phyloP scores from a whole-genome alignment of 257 asterid species.

The Scutellaria galericulata region DNA sequence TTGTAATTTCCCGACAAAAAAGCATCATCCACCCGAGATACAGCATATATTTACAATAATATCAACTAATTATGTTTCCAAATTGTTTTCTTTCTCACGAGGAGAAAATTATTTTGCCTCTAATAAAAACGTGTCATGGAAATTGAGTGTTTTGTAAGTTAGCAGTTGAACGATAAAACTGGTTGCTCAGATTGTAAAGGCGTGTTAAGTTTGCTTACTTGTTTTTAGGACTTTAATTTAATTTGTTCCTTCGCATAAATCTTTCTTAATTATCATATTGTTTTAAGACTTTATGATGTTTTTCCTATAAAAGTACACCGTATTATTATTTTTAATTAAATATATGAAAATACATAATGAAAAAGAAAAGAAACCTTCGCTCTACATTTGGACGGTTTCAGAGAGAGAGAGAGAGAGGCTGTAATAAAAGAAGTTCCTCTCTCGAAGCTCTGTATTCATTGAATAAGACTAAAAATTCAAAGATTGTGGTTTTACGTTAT shows the following conservation, averaged over 20 bases:
- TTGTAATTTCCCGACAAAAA: conserved; percentile 28
- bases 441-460: conserved; percentile 15
- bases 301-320: too few relatives aligned
- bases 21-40: background rate
- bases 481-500: conserved; percentile 33
- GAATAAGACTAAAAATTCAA: conserved; percentile 8
- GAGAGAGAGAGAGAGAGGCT: background rate
- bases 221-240: background rate
- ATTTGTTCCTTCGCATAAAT: too few relatives aligned
- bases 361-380: background rate
- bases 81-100: background rate
- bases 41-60: background rate
- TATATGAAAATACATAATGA: background rate
- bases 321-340: background rate
- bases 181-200: background rate
- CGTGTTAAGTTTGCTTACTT: conserved; percentile 27
- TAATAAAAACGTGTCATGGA: background rate
- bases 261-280: too few relatives aligned
- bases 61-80: background rate
- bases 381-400: conserved; percentile 8
- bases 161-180: background rate
- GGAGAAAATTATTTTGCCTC: background rate
- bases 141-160: conserved; percentile 10
- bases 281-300: too few relatives aligned
- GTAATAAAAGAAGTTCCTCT: background rate